phyloP scores from a whole-genome alignment of 345 rosid genomes.

The Eucalyptus victrix region DNA sequence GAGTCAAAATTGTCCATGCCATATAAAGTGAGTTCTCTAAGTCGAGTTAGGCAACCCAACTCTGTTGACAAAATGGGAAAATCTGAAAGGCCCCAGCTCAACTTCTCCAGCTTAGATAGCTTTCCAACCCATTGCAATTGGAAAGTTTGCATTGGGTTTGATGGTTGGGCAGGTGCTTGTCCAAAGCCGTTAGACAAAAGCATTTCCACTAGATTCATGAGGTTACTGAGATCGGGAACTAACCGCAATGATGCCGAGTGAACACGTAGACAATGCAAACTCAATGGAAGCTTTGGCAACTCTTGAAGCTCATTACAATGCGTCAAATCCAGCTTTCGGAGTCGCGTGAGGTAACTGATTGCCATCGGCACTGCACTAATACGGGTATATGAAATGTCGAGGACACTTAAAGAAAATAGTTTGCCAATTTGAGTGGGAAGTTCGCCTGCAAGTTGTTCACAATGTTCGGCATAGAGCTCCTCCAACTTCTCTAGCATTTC shows the following conservation, averaged over 20 bases:
- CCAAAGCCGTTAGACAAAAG: rapidly evolving
- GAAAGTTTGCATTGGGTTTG: background rate
- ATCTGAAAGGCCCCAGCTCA: background rate
- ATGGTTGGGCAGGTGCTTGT: background rate
- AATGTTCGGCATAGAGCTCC: background rate
- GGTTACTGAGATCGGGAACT: background rate
- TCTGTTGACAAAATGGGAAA: rapidly evolving
- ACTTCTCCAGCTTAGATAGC: background rate
- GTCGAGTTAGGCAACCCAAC: background rate
- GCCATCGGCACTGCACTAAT: background rate
- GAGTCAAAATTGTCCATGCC: background rate
- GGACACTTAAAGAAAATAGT: rapidly evolving
- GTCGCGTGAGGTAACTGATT: background rate
- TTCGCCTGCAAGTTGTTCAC: background rate
- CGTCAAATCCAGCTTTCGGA: background rate
- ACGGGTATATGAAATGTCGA: rapidly evolving
- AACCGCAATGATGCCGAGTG: rapidly evolving
- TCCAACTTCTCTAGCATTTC: background rate
- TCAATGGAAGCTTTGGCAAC: background rate
- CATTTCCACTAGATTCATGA: background rate
- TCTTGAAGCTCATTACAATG: background rate
- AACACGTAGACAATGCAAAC: background rate
- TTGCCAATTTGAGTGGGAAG: background rate
- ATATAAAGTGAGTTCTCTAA: background rate
- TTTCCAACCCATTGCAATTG: background rate